Evolutionary conservation across 768 basidiomycete genomes (phyloP).

Genomic region (Lactarius deliciosus): DNA sequence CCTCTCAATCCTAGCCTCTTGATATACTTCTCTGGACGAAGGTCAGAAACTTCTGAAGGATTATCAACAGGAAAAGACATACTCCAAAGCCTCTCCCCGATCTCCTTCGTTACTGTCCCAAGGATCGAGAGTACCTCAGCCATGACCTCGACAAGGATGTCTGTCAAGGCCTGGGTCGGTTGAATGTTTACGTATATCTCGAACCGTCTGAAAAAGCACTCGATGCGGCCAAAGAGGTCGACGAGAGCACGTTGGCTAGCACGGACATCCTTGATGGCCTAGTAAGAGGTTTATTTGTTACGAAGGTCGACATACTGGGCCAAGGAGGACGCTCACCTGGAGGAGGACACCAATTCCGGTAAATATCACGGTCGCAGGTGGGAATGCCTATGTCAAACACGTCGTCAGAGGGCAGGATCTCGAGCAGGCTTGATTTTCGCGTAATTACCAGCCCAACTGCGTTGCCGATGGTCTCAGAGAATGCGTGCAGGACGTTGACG

Average conservation of each 20-base stretch:
- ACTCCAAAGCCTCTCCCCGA: background rate
- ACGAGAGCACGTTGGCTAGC: background rate
- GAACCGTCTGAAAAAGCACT: background rate
- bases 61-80: background rate
- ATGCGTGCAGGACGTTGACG: background rate
- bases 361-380: background rate
- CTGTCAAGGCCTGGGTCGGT: background rate
- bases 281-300: background rate
- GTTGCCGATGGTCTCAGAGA: background rate
- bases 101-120: conserved; percentile 1
- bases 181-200: background rate
- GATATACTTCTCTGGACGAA: background rate
- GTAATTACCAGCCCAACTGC: conserved; percentile 2
- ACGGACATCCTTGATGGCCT: background rate
- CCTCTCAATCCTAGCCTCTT: background rate
- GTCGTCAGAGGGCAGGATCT: background rate
- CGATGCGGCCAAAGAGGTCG: background rate
- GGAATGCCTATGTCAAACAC: background rate
- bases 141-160: background rate
- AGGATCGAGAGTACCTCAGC: background rate
- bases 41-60: background rate
- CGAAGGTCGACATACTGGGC: background rate
- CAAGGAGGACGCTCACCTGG: background rate
- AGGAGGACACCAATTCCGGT: background rate
- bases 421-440: background rate